A percentile compares a stretch with the other conserved stretches of the same genome.
These are phyloP conservation scores for Myxozyma monticola DNA, from an alignment of 805 yeast genomes.

Conservation along the genomic window DNA sequence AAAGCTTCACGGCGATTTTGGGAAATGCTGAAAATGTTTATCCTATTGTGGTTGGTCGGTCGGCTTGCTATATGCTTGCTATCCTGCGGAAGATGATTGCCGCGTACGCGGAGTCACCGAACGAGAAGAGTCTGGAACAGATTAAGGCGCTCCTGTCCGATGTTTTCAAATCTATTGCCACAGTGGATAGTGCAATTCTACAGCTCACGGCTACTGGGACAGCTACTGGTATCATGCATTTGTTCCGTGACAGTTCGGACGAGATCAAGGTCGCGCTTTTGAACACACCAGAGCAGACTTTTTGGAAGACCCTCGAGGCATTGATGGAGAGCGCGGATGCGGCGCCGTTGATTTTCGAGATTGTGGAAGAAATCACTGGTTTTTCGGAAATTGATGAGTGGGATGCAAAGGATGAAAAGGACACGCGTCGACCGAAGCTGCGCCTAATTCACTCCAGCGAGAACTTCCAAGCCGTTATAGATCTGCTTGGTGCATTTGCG, in stretches of 20 bases:
- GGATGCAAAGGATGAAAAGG: constrained; percentile 5
- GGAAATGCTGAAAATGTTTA: constrained; percentile 21
- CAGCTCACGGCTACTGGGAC: constrained; percentile 7
- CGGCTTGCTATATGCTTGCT: constrained; percentile 24
- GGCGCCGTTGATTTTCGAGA: constrained; percentile 22
- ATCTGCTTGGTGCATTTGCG: constrained; percentile 34
- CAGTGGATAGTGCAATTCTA: constrained; percentile 13
- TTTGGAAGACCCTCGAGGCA: constrained; percentile 30
- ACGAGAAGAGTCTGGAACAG: background rate
- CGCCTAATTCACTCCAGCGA: constrained; percentile 13
- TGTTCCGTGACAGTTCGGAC: constrained; percentile 17
- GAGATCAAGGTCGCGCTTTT: constrained; percentile 7
- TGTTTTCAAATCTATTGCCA: constrained; percentile 13
- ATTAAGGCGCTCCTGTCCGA: constrained; percentile 1
- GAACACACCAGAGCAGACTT: constrained; percentile 23
- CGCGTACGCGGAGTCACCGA: background rate
- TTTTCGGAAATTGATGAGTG: constrained; percentile 12
- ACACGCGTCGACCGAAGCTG: background rate
- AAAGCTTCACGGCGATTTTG: constrained; percentile 18
- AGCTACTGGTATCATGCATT: constrained; percentile 15
- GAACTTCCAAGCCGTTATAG: constrained; percentile 31
- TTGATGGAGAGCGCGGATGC: constrained; percentile 24
- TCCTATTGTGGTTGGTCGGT: constrained; percentile 25
- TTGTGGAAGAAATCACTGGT: constrained; percentile 21
- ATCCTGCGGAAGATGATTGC: constrained; percentile 13